Base-by-base conservation (phyloP, 768 basidiomycete genomes). In the Megacollybia marginata region DNA sequence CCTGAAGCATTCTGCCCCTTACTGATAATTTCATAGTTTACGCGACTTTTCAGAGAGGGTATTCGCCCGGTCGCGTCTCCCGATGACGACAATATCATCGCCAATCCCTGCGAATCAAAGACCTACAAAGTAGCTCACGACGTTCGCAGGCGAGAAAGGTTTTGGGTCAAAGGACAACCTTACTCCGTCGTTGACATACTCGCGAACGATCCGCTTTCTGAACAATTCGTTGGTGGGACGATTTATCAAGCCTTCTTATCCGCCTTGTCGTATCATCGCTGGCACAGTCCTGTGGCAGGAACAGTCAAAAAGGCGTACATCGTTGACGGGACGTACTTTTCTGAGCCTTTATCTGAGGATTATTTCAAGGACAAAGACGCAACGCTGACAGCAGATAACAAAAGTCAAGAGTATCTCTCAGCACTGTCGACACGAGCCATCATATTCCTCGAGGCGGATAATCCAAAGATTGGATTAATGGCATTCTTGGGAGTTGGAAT, bases 371-470 rank as follows among this genome's bases (percentile, higher is more conserved):
- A 15, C 15, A 19, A 19, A 15, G 38, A 8, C 4, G 38, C 2
- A 15, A 15, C 38, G 5, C 15, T 3, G 38, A 3, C 33, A 9
- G 47, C 47, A 48, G 33, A 33, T 40, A 49, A 62, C 18, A 58
- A 59, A 11, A 67, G 67, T 12, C 69, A 71, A 49, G 63, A 66
- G 42, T 80, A 71, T 59, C 57, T 78, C 58, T 69, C 69, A 2
- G 51, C 64, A 15, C 54, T 73, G 1, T 76, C 82, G 5, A 66
- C 80, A 1, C 72, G 82, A 34, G 70, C 67, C 0, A 54, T 83
- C 47, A 66, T 83, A 50, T 78, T 75, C 59, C 83, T 85, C 61
- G 64, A 78, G 53, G 67, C 78, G 0, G 72, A 78, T 46, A 71
- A 76, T 48, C 63, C 68, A 0, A 57, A 61, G 16, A 78, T 84